phyloP scores from a whole-genome alignment of 805 yeast species.

The Metschnikowia peoriensis region DNA sequence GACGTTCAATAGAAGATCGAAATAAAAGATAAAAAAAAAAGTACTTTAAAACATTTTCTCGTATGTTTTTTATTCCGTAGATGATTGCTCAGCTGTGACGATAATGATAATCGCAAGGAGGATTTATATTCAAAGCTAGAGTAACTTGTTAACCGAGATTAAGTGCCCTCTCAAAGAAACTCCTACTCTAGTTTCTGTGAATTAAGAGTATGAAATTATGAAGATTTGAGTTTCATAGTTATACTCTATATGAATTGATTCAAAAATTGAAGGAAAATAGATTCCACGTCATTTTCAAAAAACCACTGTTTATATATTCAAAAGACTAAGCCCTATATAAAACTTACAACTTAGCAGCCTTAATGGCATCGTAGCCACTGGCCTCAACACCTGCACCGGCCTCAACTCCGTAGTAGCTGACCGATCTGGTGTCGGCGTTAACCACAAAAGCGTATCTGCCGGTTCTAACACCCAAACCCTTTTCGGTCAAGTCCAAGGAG shows the following conservation, averaged over 20 bases:
- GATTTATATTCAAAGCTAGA: too few species aligned
- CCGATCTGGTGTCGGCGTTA: conserved; percentile 41
- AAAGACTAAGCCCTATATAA: background rate
- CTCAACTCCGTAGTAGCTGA: conserved; percentile 38
- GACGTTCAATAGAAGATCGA: background rate
- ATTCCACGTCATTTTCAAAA: background rate
- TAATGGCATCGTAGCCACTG: conserved; percentile 39
- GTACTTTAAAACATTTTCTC: background rate
- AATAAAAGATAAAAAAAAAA: too few species aligned
- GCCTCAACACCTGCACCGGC: conserved; percentile 30
- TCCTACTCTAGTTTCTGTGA: too few species aligned
- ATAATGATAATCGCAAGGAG: too few species aligned
- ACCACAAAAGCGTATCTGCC: conserved; percentile 40
- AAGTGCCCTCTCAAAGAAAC: too few species aligned
- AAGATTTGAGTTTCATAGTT: too few species aligned
- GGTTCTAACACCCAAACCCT: conserved; percentile 40
- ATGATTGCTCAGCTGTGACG: too few species aligned
- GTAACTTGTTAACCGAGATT: too few species aligned
- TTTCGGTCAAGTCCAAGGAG: conserved; percentile 34
- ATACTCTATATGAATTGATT: too few species aligned
- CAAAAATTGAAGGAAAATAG: background rate
- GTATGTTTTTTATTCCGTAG: too few species aligned
- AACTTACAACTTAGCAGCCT: conserved; percentile 33
- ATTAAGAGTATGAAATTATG: too few species aligned
- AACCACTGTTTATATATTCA: background rate